Percentiles rank a stretch among this genome's conserved stretches.
phyloP scores from a whole-genome alignment of 495 filamentous ascomycete genomes.

The Trichoderma erinaceum region DNA sequence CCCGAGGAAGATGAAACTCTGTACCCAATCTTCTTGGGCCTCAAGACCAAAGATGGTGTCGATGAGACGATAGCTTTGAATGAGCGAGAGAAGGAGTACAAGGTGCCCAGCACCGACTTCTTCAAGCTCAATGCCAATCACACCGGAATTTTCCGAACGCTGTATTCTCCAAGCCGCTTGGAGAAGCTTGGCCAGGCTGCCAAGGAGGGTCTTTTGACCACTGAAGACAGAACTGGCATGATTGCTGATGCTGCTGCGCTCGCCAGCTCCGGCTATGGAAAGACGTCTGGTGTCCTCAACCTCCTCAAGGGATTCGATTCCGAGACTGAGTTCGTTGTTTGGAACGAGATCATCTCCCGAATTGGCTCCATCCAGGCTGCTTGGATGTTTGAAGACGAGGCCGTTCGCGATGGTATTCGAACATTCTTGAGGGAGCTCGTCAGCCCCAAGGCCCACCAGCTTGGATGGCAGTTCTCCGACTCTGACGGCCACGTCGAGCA shows the following conservation, averaged over 20 bases:
- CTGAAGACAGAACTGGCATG: conserved; percentile 88
- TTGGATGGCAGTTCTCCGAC: conserved; percentile 76
- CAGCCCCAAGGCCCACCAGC: conserved; percentile 59
- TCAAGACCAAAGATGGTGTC: conserved; percentile 56
- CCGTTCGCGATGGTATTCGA: conserved; percentile 55
- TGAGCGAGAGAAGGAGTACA: conserved; percentile 67
- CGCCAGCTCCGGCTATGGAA: conserved; percentile 77
- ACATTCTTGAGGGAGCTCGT: conserved; percentile 67
- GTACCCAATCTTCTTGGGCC: conserved; percentile 89
- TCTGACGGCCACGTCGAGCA: conserved; percentile 75
- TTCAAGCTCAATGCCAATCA: conserved; percentile 90
- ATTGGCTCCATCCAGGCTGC: conserved; percentile 49
- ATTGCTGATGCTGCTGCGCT: conserved; percentile 86
- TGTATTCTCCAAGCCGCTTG: conserved; percentile 75
- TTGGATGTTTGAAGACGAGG: conserved; percentile 45
- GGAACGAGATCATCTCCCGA: conserved; percentile 71
- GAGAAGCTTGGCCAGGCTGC: conserved; percentile 60
- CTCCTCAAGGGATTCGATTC: conserved; percentile 73
- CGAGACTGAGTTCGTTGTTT: conserved; percentile 79
- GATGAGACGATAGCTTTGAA: conserved; percentile 46
- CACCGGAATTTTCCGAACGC: conserved; percentile 87
- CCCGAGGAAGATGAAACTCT: conserved; percentile 77
- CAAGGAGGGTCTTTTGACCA: conserved; percentile 62
- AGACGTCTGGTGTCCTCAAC: conserved; percentile 68
- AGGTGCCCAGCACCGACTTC: conserved; percentile 68